phyloP scores from a whole-genome alignment of 805 yeast species.

The Cyberlindnera euphorbiae region DNA sequence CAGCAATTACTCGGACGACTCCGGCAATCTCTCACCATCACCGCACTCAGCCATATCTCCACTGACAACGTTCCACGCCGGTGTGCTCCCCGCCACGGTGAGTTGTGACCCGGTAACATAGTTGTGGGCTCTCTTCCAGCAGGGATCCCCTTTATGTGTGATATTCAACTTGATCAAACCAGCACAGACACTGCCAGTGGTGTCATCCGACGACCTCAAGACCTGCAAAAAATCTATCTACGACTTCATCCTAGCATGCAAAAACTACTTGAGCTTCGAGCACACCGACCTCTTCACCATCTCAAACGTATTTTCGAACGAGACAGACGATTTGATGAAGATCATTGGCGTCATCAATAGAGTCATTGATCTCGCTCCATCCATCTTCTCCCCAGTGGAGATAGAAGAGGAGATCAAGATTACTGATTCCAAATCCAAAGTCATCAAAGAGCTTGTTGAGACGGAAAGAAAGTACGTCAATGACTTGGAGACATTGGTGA shows the following conservation, averaged over 20 bases:
- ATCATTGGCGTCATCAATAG: conserved; percentile 69
- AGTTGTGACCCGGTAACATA: conserved; percentile 91
- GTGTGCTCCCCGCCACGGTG: conserved; percentile 67
- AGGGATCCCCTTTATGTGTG: conserved; percentile 88
- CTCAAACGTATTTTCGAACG: conserved; percentile 81
- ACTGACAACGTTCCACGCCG: conserved; percentile 62
- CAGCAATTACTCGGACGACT: conserved; percentile 31
- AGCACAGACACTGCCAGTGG: conserved; percentile 52
- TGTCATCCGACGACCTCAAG: conserved; percentile 75
- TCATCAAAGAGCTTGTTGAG: conserved; percentile 76
- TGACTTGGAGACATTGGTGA: conserved; percentile 72
- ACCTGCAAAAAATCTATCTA: conserved; percentile 86
- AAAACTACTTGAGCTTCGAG: conserved; percentile 62
- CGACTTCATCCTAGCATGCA: conserved; percentile 84
- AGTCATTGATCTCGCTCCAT: conserved; percentile 52
- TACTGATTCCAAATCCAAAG: conserved; percentile 64
- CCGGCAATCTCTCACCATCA: conserved; percentile 24
- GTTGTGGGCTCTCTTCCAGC: conserved; percentile 81
- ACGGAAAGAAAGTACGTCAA: conserved; percentile 92
- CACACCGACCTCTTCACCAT: conserved; percentile 87
- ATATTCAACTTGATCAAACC: conserved; percentile 70
- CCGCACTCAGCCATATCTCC: conserved; percentile 20
- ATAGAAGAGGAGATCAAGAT: conserved; percentile 26
- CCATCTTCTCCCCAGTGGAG: conserved; percentile 31
- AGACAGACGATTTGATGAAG: conserved; percentile 69